These are phyloP conservation scores for Penicillium dipodomyicola DNA, from an alignment of 495 filamentous ascomycete genomes.

Conservation along the genomic window DNA sequence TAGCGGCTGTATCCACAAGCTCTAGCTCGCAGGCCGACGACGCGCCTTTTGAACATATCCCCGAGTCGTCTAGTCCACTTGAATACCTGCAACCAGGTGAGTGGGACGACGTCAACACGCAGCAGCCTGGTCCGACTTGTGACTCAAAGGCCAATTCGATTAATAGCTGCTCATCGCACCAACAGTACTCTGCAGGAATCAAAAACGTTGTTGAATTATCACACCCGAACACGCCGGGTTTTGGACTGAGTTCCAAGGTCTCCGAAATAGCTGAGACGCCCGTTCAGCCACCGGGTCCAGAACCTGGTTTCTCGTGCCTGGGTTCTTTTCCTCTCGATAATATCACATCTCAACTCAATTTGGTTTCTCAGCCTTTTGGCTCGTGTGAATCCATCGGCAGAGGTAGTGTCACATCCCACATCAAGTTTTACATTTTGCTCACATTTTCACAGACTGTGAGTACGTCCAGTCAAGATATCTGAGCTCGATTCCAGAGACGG, in stretches of 20 bases:
- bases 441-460: not conserved
- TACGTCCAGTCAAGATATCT: not conserved
- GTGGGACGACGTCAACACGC: conserved; percentile 5
- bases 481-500: conserved; percentile 10
- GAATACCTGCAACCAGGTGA: conserved; percentile 23
- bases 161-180: not conserved
- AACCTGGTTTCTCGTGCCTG: not conserved
- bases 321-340: not conserved
- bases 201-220: not conserved
- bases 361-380: not conserved
- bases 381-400: not conserved
- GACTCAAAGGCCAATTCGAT: not conserved
- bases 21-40: not conserved
- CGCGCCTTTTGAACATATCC: conserved; percentile 9
- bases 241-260: not conserved
- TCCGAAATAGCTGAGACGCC: conserved; percentile 33
- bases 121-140: not conserved
- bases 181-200: not conserved
- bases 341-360: not conserved
- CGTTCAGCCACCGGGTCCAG: not conserved
- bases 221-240: not conserved
- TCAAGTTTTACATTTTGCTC: not conserved
- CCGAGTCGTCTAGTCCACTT: conserved; percentile 15
- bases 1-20: not conserved
- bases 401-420: not conserved